Evolutionary conservation across 345 rosid genomes (phyloP).

Genomic region (Eucalyptus cloeziana): DNA sequence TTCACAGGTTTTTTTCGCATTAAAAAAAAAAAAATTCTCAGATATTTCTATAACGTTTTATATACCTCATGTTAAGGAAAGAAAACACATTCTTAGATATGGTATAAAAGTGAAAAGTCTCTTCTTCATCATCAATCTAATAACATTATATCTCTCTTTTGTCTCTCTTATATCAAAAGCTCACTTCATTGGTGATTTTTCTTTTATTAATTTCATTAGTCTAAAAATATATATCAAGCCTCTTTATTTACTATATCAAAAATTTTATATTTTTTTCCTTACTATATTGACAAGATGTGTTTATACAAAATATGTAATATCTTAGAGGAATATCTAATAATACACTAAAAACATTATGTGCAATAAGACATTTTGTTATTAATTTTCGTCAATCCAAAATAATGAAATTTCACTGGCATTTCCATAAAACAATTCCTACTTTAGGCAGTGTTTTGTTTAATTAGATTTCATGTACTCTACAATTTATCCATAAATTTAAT

Average conservation of each 20-base stretch:
- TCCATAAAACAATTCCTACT: background rate
- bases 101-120: background rate
- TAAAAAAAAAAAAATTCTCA: accelerated
- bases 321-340: background rate
- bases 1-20: accelerated
- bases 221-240: background rate
- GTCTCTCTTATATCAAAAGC: background rate
- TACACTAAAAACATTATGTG: accelerated
- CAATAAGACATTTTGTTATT: too few relatives aligned
- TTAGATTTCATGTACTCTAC: background rate
- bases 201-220: too few relatives aligned
- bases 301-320: accelerated
- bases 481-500: background rate
- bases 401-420: background rate
- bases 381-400: too few relatives aligned
- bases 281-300: background rate
- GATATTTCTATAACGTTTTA: accelerated
- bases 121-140: background rate
- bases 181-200: background rate
- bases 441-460: too few relatives aligned
- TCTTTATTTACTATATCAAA: background rate
- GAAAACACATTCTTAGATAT: background rate
- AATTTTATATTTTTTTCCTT: too few relatives aligned
- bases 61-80: accelerated
- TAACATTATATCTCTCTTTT: too few relatives aligned